A percentile compares a stretch with the other conserved stretches of the same genome.
Evolutionary conservation across 768 basidiomycete genomes (phyloP).

Genomic region (Auriscalpium microsporum): DNA sequence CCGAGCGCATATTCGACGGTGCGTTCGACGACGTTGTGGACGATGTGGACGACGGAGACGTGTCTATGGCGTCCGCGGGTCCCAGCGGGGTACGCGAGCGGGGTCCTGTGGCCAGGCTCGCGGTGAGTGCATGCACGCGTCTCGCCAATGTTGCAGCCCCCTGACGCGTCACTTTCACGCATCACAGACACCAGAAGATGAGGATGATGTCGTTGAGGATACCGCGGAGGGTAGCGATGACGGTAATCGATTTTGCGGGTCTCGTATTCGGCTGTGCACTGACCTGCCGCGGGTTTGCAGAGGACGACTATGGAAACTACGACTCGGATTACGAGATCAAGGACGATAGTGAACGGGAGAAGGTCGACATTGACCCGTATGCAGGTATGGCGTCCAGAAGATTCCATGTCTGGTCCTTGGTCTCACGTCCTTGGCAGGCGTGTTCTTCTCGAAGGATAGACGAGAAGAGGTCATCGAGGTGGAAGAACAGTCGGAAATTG

Average conservation of each 20-base stretch:
- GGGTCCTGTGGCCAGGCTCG: slow-evolving; percentile 1
- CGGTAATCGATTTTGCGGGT: slow-evolving; percentile 34
- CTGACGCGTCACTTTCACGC: neutral
- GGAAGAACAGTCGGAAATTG: slow-evolving; percentile 63
- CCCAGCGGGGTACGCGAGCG: slow-evolving; percentile 1
- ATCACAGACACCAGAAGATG: slow-evolving; percentile 53
- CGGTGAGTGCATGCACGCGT: slow-evolving; percentile 6
- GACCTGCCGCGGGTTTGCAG: slow-evolving; percentile 15
- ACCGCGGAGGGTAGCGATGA: slow-evolving; percentile 43
- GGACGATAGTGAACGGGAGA: slow-evolving; percentile 30
- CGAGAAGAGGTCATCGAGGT: slow-evolving; percentile 89
- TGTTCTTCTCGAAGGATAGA: slow-evolving; percentile 94
- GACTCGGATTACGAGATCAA: slow-evolving; percentile 68
- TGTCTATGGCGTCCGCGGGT: slow-evolving; percentile 12
- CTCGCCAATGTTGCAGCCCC: neutral
- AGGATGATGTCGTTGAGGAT: slow-evolving; percentile 40
- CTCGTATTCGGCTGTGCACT: neutral
- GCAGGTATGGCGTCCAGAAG: slow-evolving; percentile 42
- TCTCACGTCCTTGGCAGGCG: slow-evolving; percentile 37
- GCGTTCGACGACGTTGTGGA: slow-evolving; percentile 37
- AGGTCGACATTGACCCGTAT: slow-evolving; percentile 76
- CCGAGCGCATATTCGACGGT: slow-evolving; percentile 79
- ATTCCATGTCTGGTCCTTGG: too few relatives aligned
- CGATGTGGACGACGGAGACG: slow-evolving; percentile 25
- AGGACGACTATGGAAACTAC: slow-evolving; percentile 65